These are phyloP conservation scores for Hyaloperonospora arabidopsidis DNA, from an alignment of 352 stramenopile species.

Conservation along the genomic window DNA sequence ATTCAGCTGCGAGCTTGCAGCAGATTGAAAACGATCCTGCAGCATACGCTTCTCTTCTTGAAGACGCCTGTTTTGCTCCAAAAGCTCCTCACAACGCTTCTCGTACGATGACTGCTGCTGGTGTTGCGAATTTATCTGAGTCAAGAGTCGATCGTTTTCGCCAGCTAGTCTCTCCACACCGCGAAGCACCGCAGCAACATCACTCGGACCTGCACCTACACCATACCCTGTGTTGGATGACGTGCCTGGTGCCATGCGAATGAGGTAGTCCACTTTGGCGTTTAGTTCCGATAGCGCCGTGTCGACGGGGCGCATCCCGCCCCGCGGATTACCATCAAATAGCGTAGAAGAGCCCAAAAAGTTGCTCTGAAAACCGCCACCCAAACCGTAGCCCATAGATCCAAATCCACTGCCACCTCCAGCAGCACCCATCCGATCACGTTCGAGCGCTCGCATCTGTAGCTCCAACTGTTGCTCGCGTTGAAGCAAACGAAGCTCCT, in stretches of 20 bases:
- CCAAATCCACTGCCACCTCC: conserved; percentile 18
- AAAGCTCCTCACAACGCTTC: conserved; percentile 56
- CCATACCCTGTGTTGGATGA: conserved; percentile 15
- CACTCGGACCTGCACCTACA: conserved; percentile 31
- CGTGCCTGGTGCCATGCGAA: conserved; percentile 42
- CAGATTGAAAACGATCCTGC: conserved; percentile 57
- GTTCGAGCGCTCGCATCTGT: conserved; percentile 38
- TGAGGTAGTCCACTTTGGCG: conserved; percentile 72
- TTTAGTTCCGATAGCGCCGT: conserved; percentile 51
- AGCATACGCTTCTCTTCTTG: conserved; percentile 56
- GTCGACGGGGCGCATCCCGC: conserved; percentile 38
- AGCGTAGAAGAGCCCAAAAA: conserved; percentile 23
- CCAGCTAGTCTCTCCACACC: conserved; percentile 61
- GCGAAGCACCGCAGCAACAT: conserved; percentile 54
- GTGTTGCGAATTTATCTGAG: conserved; percentile 73
- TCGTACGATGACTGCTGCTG: conserved; percentile 68
- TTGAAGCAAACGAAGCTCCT: conserved; percentile 44
- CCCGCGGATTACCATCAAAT: conserved; percentile 25
- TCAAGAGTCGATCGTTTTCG: conserved; percentile 68
- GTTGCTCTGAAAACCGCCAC: conserved; percentile 18
- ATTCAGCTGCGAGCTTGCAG: conserved; percentile 46
- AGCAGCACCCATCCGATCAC: conserved; percentile 22
- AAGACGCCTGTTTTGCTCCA: conserved; percentile 51
- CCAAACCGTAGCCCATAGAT: conserved; percentile 21
- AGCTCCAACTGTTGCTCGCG: conserved; percentile 49